Conservation (phyloP, 2,329 filamentous ascomycete genomes). For the Leptodontidium sp. region DNA sequence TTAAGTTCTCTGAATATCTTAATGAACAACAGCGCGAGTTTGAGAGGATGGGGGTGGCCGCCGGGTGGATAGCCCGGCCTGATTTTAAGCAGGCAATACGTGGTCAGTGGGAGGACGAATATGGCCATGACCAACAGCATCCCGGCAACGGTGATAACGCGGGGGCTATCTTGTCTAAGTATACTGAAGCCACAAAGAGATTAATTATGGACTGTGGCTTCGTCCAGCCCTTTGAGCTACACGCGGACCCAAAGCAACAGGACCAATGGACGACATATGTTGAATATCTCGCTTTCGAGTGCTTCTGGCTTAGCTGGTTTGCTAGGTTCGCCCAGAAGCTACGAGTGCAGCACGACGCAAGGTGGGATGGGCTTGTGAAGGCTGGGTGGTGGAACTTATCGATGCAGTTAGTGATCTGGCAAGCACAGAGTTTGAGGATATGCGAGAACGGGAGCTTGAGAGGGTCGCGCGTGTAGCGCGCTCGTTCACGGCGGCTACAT, state of each 20-base stretch:
- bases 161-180: background rate
- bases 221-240: background rate
- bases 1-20: background rate
- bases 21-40: background rate
- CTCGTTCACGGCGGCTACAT: no score
- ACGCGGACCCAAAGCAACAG: background rate
- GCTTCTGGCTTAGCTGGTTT: background rate
- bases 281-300: background rate
- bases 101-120: no score
- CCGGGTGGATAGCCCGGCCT: no score
- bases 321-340: background rate
- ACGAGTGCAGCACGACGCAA: no score
- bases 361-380: no score
- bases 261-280: background rate
- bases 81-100: no score
- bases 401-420: no score
- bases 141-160: background rate
- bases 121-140: background rate
- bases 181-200: background rate
- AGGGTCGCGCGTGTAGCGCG: no score
- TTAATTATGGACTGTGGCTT: background rate
- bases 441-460: no score
- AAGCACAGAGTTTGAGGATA: no score
- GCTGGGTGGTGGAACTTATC: no score
- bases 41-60: no score